These are phyloP conservation scores for Syzygium syzygioides DNA, from an alignment of 441 rosid genomes.

Conservation along the genomic window DNA sequence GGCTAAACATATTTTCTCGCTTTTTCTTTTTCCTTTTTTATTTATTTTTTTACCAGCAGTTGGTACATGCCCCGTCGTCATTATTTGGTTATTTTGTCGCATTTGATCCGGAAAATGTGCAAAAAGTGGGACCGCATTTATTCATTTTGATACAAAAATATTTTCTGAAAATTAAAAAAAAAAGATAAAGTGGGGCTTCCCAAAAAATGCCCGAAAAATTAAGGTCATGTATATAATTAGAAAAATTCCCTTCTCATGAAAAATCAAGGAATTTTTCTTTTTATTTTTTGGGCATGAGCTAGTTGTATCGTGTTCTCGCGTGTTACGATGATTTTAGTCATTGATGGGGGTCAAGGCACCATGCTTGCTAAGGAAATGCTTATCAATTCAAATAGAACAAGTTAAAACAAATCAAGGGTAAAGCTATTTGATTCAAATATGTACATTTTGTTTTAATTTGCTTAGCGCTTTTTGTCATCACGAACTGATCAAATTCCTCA, in stretches of 20 bases:
- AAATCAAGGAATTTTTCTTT: not conserved
- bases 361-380: not conserved
- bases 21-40: not conserved
- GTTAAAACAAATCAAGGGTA: not conserved
- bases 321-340: not conserved
- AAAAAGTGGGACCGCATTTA: not conserved
- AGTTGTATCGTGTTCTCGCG: not conserved
- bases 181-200: not conserved
- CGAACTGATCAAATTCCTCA: fast-evolving
- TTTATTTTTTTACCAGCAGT: not conserved
- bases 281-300: not conserved
- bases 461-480: not conserved
- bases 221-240: not conserved
- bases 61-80: not conserved
- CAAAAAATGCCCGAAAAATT: not conserved
- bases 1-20: not conserved
- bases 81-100: not conserved
- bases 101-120: not conserved
- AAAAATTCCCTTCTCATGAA: not conserved
- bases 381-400: not conserved
- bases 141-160: not conserved
- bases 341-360: not conserved
- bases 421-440: not conserved
- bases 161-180: not conserved
- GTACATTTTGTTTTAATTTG: not conserved